Conservation (phyloP, 257 asterid genomes). For the Mentha longifolia region DNA sequence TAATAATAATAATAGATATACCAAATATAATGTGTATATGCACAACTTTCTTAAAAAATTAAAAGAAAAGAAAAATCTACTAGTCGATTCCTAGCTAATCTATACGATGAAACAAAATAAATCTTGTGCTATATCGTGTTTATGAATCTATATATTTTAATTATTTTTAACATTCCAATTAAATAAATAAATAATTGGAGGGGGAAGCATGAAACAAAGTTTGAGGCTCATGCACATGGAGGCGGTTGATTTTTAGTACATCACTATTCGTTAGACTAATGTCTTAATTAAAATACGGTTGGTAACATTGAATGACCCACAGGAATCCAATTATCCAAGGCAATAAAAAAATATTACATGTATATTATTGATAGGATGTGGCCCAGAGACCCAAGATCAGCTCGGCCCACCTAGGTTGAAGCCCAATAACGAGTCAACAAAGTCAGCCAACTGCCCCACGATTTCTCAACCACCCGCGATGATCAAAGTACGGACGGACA, state of each 20-base stretch:
- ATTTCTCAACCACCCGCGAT: no score
- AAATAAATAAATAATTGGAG: not conserved
- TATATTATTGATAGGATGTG: no score
- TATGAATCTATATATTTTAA: not conserved
- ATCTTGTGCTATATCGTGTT: not conserved
- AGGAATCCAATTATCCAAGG: not conserved
- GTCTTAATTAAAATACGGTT: not conserved
- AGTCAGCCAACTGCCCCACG: no score
- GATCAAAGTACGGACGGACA: no score
- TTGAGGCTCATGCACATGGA: conserved; percentile 7
- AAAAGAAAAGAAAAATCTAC: not conserved
- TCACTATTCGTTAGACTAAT: not conserved
- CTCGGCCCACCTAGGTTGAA: no score
- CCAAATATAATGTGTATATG: no score
- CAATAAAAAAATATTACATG: not conserved
- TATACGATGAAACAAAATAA: not conserved
- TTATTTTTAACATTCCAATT: not conserved
- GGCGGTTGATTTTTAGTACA: not conserved
- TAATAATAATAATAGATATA: no score
- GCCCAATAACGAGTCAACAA: no score
- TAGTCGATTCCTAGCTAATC: not conserved
- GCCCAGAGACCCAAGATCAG: no score
- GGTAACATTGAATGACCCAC: conserved; percentile 15
- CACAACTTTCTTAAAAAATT: not conserved
- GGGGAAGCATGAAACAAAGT: not conserved